Conservation (phyloP, 257 asterid species). For the Henckelia pumila region DNA sequence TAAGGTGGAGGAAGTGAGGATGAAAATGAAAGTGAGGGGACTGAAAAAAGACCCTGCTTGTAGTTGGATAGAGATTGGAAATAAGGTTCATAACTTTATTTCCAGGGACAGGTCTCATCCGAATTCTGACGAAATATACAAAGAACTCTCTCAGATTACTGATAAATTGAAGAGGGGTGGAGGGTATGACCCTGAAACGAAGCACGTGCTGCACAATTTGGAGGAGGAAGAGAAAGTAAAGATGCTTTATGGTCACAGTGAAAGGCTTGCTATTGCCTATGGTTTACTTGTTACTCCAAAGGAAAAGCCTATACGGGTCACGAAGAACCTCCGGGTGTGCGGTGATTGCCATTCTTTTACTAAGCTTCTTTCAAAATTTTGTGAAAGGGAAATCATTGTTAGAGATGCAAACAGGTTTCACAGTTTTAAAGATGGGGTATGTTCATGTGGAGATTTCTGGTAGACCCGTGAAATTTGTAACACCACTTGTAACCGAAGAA, state of each 20-base stretch:
- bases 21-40: constrained; percentile 56
- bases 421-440: constrained; percentile 66
- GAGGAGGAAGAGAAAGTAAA: constrained; percentile 54
- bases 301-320: constrained; percentile 48
- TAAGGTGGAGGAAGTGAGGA: constrained; percentile 64
- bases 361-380: constrained; percentile 53
- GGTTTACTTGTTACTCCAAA: constrained; percentile 49
- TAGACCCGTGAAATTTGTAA: constrained; percentile 22
- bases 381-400: constrained; percentile 53
- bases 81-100: constrained; percentile 54
- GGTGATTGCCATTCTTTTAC: constrained; percentile 73
- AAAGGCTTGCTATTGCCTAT: constrained; percentile 76
- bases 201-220: constrained; percentile 52
- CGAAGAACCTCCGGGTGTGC: constrained; percentile 77
- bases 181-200: constrained; percentile 65
- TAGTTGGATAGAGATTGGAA: constrained; percentile 77
- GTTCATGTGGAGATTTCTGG: constrained; percentile 93
- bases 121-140: constrained; percentile 42
- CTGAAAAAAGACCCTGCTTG: constrained; percentile 84
- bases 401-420: constrained; percentile 82
- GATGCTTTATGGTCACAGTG: constrained; percentile 73
- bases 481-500: too few species aligned
- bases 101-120: constrained; percentile 75
- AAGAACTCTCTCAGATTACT: constrained; percentile 42
- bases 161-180: constrained; percentile 53